Conservation (phyloP, 805 yeast species). For the Debaryomyces maramus region DNA sequence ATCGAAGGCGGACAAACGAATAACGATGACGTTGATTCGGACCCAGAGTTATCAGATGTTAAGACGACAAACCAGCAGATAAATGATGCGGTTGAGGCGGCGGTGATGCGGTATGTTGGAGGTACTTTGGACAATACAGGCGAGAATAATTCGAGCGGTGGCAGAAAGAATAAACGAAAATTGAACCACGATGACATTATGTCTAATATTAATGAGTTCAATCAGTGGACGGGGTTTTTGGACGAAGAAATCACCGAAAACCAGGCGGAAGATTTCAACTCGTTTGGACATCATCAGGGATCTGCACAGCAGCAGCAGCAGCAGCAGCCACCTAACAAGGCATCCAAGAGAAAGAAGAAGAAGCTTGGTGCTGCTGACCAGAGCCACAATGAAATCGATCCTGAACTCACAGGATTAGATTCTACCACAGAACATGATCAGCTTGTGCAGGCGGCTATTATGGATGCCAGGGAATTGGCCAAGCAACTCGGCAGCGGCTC, state of each 20-base stretch:
- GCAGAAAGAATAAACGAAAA: conserved; percentile 23
- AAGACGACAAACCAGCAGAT: conserved; percentile 39
- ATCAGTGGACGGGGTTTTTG: conserved; percentile 55
- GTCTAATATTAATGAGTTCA: conserved; percentile 47
- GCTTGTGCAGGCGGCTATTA: conserved; percentile 67
- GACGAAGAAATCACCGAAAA: conserved; percentile 34
- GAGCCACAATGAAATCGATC: conserved; percentile 31
- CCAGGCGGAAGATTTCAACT: conserved; percentile 2
- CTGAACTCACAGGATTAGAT: conserved; percentile 38
- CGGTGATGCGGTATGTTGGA: conserved; percentile 72
- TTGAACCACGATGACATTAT: conserved; percentile 40
- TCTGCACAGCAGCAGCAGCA: not conserved
- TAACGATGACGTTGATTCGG: conserved; percentile 9
- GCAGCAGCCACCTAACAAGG: conserved; percentile 3
- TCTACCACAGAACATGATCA: conserved; percentile 55
- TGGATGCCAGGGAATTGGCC: conserved; percentile 66
- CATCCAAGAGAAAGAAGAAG: conserved; percentile 13
- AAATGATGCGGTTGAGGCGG: conserved; percentile 69
- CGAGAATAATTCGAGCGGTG: conserved; percentile 2
- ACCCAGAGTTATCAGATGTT: conserved; percentile 13
- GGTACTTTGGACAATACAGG: conserved; percentile 50
- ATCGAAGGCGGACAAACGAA: conserved; percentile 8
- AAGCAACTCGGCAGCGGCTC: conserved; percentile 32
- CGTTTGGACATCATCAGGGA: conserved; percentile 5
- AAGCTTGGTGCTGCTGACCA: conserved; percentile 7